A percentile compares a stretch with the other conserved stretches of the same genome.
Evolutionary conservation across 2,329 filamentous ascomycete species (phyloP).

Genomic region (Periconia macrospinosa): DNA sequence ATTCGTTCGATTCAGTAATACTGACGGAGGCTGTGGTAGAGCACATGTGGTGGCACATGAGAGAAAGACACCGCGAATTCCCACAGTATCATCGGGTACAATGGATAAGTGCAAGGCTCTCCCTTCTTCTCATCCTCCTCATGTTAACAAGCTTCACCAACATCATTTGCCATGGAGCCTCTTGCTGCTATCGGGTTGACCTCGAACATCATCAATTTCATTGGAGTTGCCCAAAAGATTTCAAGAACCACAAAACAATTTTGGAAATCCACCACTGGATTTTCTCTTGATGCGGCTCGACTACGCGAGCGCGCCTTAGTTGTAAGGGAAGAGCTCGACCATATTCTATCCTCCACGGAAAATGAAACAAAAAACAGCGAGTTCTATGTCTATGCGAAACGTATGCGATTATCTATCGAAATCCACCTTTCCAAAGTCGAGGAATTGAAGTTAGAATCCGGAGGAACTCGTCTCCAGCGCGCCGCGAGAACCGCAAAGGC

Average conservation of each 20-base stretch:
- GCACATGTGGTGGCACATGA: no score
- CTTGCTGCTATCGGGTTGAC: conserved; percentile 7
- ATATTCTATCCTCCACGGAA: not conserved
- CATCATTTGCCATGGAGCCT: conserved; percentile 4
- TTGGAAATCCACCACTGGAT: conserved; percentile 1
- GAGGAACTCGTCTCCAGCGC: no score
- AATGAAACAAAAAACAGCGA: not conserved
- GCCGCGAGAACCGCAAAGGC: no score
- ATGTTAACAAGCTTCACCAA: no score
- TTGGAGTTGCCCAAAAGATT: conserved; percentile 4
- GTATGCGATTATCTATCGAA: not conserved
- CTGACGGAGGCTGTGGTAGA: no score
- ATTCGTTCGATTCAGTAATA: no score
- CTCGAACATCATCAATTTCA: conserved; percentile 10
- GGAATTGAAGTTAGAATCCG: no score
- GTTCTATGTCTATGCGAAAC: not conserved
- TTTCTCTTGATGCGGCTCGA: not conserved
- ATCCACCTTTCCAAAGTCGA: not conserved
- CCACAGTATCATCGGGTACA: no score
- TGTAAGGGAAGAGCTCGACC: conserved; percentile 1
- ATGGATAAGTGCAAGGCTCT: no score
- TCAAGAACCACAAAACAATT: conserved; percentile 3
- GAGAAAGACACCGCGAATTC: no score
- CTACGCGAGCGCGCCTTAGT: not conserved
- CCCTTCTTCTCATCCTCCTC: no score